Conservation (phyloP, 1,139 yeast genomes). For the Meyerozyma carpophila region DNA sequence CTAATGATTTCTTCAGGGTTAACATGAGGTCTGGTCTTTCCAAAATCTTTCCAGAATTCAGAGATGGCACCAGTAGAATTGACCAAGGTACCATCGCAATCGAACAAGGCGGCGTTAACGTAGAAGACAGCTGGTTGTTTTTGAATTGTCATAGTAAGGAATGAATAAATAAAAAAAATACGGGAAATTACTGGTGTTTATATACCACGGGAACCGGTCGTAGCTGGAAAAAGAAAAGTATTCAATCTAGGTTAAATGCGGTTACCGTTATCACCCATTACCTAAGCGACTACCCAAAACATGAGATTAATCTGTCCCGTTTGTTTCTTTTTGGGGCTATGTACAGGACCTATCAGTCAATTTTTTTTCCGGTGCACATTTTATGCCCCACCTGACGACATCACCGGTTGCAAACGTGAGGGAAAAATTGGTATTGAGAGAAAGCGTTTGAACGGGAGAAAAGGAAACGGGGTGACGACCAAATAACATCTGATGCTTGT, state of each 20-base stretch:
- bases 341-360: not conserved
- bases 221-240: not conserved
- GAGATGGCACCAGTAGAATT: constrained; percentile 80
- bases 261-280: constrained; percentile 1
- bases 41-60: constrained; percentile 74
- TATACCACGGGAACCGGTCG: not conserved
- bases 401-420: not conserved
- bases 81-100: constrained; percentile 82
- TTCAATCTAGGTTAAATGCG: not conserved
- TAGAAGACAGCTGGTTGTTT: constrained; percentile 44
- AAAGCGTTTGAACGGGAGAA: not conserved
- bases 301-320: not conserved
- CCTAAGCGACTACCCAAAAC: not conserved
- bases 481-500: not conserved
- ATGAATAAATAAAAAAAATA: not conserved
- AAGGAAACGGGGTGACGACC: not conserved
- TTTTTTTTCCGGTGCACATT: not conserved
- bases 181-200: not conserved
- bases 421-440: not conserved
- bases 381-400: not conserved
- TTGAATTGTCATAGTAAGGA: constrained; percentile 18
- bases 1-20: constrained; percentile 66
- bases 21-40: constrained; percentile 63
- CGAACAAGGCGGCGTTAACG: constrained; percentile 58
- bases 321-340: not conserved